Percentiles rank a stretch among this genome's conserved stretches.
Evolutionary conservation across 1,284 basidiomycete species (phyloP).

Genomic region (Anthracocystis setariae): DNA sequence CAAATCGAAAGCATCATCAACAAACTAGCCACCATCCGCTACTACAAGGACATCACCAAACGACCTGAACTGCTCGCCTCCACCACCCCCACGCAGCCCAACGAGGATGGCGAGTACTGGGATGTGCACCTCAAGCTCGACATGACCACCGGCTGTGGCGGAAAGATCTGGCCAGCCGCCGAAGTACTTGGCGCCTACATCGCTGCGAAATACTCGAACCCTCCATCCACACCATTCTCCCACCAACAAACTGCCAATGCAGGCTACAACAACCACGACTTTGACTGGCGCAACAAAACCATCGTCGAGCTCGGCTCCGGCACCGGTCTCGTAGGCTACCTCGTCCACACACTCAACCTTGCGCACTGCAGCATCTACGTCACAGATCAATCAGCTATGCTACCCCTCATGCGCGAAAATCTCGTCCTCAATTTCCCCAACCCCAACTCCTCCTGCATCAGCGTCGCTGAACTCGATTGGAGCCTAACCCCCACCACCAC

Average conservation of each 20-base stretch:
- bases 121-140: constrained; percentile 74
- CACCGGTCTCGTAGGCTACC: constrained; percentile 87
- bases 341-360: constrained; percentile 76
- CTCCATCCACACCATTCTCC: background rate
- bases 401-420: constrained; percentile 59
- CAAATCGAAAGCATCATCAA: constrained; percentile 72
- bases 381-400: constrained; percentile 80
- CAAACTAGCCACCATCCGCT: constrained; percentile 45
- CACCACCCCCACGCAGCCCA: background rate
- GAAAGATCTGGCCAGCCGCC: constrained; percentile 90
- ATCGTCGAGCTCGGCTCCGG: constrained; percentile 85
- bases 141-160: constrained; percentile 86
- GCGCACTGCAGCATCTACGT: constrained; percentile 73
- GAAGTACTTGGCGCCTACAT: constrained; percentile 73
- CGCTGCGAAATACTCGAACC: constrained; percentile 33
- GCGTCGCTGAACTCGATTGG: constrained; percentile 28
- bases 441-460: constrained; percentile 1
- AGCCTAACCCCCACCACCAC: constrained; percentile 65
- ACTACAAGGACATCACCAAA: constrained; percentile 33
- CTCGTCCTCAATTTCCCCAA: constrained; percentile 45
- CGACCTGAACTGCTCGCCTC: constrained; percentile 13
- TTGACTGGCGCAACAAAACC: constrained; percentile 50
- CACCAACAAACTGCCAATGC: background rate
- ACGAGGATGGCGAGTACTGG: constrained; percentile 16
- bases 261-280: constrained; percentile 15